phyloP scores from a whole-genome alignment of 805 yeast genomes.

The Saccharomycopsis fermentans region DNA sequence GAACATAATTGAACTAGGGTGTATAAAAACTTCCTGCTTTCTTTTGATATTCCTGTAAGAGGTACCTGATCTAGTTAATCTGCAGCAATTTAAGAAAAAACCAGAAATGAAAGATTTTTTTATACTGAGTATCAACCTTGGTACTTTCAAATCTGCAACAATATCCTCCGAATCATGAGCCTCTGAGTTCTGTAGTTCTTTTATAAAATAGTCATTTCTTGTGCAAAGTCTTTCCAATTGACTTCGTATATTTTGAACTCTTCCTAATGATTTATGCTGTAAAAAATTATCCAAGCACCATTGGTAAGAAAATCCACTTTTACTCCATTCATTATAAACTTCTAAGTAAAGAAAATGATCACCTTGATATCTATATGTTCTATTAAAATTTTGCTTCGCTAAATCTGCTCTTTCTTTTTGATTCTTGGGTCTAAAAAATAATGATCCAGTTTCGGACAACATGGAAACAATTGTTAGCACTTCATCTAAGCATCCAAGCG shows the following conservation, averaged over 20 bases:
- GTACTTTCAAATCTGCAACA: constrained; percentile 11
- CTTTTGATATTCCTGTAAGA: constrained; percentile 53
- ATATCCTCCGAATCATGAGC: constrained; percentile 24
- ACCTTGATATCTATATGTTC: constrained; percentile 37
- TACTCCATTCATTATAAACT: constrained; percentile 69
- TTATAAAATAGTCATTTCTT: constrained; percentile 30
- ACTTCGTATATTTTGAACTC: constrained; percentile 60
- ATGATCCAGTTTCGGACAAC: constrained; percentile 67
- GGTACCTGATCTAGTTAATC: constrained; percentile 50
- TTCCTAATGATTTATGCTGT: constrained; percentile 59
- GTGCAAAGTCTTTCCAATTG: constrained; percentile 58
- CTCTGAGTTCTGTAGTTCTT: constrained; percentile 19
- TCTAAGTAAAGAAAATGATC: constrained; percentile 74
- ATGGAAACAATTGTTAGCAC: constrained; percentile 69
- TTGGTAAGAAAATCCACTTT: constrained; percentile 50
- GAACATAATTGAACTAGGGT: constrained; percentile 74
- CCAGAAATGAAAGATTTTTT: constrained; percentile 56
- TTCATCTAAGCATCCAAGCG: constrained; percentile 48
- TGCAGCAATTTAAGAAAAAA: constrained; percentile 56
- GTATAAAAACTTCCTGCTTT: constrained; percentile 66
- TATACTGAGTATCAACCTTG: constrained; percentile 26
- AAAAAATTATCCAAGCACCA: constrained; percentile 86
- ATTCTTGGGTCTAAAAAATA: constrained; percentile 64
- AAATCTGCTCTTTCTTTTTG: constrained; percentile 57
- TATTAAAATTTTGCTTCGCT: constrained; percentile 45